A percentile compares a stretch with the other conserved stretches of the same genome.
These are phyloP conservation scores for Xylogone sp. DNA, from an alignment of 2,329 filamentous ascomycete species.

Conservation along the genomic window DNA sequence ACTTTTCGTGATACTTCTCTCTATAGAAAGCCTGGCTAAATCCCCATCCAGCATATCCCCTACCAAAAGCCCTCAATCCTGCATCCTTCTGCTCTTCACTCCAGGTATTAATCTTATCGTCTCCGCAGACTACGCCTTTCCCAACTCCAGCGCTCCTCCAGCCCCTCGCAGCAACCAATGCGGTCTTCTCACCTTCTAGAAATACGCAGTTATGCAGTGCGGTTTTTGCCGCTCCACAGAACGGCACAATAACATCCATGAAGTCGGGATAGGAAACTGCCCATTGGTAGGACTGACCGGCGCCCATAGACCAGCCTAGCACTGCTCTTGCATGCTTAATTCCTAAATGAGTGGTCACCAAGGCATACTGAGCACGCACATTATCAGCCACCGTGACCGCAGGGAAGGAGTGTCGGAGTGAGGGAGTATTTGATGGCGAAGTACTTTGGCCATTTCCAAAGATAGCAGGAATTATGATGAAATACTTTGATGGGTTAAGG, in stretches of 20 bases:
- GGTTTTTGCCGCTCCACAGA: constrained; percentile 62
- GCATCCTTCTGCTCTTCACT: constrained; percentile 46
- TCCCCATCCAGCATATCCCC: constrained; percentile 78
- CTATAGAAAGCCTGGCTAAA: constrained; percentile 78
- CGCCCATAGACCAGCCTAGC: constrained; percentile 70
- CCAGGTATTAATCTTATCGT: constrained; percentile 46
- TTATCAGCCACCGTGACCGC: constrained; percentile 65
- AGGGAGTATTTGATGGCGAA: constrained; percentile 67
- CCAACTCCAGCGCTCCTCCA: constrained; percentile 47
- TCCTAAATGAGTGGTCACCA: constrained; percentile 60
- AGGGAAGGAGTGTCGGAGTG: constrained; percentile 60
- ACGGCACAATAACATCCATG: constrained; percentile 61
- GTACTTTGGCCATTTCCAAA: constrained; percentile 68
- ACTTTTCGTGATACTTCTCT: constrained; percentile 61
- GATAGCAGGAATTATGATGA: constrained; percentile 64
- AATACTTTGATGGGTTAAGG: constrained; percentile 61
- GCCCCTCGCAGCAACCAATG: constrained; percentile 54
- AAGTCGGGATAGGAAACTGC: constrained; percentile 43
- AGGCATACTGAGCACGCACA: constrained; percentile 60
- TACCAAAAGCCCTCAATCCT: constrained; percentile 66
- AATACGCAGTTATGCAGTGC: constrained; percentile 67
- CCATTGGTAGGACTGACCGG: constrained; percentile 63
- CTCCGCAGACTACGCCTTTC: constrained; percentile 6
- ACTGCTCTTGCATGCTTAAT: constrained; percentile 59
- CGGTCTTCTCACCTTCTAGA: constrained; percentile 59